phyloP scores from a whole-genome alignment of 2,329 filamentous ascomycete species.

The Aspergillus melleus region DNA sequence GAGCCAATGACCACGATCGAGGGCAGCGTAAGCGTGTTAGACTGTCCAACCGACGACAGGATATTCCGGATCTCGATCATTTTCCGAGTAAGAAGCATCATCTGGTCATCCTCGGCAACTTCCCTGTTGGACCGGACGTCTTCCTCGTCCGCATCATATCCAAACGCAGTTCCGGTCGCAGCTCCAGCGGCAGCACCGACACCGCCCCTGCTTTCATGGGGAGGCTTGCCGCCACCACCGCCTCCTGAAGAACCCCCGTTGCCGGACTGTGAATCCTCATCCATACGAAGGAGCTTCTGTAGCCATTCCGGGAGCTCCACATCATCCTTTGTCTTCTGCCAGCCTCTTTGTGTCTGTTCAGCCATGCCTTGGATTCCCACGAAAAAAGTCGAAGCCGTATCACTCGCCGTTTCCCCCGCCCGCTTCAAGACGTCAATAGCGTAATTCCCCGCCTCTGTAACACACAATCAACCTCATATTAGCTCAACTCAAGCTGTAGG shows the following conservation, averaged over 20 bases:
- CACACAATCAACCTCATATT: conserved; percentile 2
- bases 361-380: conserved; percentile 72
- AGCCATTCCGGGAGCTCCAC: conserved; percentile 76
- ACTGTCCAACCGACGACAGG: conserved; percentile 87
- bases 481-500: background rate
- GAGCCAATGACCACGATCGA: conserved; percentile 99
- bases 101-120: conserved; percentile 86
- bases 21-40: conserved; percentile 79
- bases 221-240: conserved; percentile 43
- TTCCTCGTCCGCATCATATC: conserved; percentile 67
- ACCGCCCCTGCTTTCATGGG: conserved; percentile 56
- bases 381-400: conserved; percentile 68
- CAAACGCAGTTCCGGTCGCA: conserved; percentile 75
- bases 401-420: conserved; percentile 70
- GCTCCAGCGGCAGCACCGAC: conserved; percentile 63
- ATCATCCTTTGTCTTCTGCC: conserved; percentile 79
- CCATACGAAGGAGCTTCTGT: conserved; percentile 66
- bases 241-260: conserved; percentile 45
- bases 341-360: conserved; percentile 75
- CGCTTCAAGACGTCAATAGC: conserved; percentile 72
- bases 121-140: conserved; percentile 62
- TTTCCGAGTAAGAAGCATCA: conserved; percentile 99
- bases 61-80: conserved; percentile 99
- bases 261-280: conserved; percentile 58
- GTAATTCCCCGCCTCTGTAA: conserved; percentile 70